These are phyloP conservation scores for Pseudozyma tsukubaensis DNA, from an alignment of 1,284 basidiomycete genomes.

Conservation along the genomic window DNA sequence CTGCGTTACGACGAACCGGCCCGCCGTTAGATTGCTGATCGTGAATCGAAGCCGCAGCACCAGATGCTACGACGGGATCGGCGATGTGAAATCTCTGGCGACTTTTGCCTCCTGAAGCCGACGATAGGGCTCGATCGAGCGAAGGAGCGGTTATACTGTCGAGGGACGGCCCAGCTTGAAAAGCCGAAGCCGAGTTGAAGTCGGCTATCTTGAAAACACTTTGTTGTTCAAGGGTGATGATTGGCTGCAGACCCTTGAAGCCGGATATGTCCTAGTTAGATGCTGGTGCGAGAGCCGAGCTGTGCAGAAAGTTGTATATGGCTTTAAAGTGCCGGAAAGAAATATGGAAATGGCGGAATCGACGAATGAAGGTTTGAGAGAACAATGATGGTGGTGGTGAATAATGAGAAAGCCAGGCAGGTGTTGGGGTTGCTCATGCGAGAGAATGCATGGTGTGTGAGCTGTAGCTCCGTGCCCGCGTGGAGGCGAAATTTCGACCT, in stretches of 20 bases:
- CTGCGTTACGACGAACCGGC: slow-evolving; percentile 34
- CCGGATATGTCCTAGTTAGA: slow-evolving; percentile 6
- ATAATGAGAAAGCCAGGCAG: neutral
- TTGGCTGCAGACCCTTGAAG: slow-evolving; percentile 31
- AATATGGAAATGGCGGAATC: no score
- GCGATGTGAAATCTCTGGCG: slow-evolving; percentile 41
- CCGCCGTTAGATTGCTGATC: slow-evolving; percentile 11
- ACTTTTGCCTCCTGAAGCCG: slow-evolving; percentile 1
- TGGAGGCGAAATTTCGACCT: neutral
- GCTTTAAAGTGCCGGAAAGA: no score
- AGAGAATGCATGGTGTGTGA: neutral
- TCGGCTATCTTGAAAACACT: slow-evolving; percentile 38
- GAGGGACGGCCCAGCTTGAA: slow-evolving; percentile 34
- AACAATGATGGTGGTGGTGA: neutral
- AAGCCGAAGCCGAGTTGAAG: slow-evolving; percentile 34
- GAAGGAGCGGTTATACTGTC: slow-evolving; percentile 9
- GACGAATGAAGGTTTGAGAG: no score
- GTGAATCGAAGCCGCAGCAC: slow-evolving; percentile 26
- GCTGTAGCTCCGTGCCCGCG: neutral
- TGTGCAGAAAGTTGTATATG: no score
- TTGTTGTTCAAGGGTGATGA: slow-evolving; percentile 8
- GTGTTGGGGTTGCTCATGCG: neutral
- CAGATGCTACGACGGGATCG: slow-evolving; percentile 39
- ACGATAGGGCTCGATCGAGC: slow-evolving; percentile 24
- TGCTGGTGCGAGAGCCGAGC: neutral